Base-by-base conservation (phyloP, 768 basidiomycete genomes). In the Leucocoprinus sp. region DNA sequence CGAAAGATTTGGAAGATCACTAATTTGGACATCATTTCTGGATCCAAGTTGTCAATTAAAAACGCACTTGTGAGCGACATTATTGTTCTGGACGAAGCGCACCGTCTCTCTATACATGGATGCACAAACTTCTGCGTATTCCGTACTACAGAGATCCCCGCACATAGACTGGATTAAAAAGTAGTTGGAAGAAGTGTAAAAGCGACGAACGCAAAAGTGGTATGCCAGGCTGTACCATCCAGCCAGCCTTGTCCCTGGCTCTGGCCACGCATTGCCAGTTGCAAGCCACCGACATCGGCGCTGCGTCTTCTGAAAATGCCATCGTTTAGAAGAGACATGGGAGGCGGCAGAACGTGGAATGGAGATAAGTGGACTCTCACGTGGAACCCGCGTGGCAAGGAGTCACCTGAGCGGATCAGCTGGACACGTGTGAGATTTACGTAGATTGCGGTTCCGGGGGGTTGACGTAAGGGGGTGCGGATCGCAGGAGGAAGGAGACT, bases 211-310 rank as follows among this genome's bases (percentile, higher is more conserved):
- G 66, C 64, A 58, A 67, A 69, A 64, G 60, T 41, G 12, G 39
- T 17, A 36, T 35, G 39, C 19, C 39, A 42, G 21, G 23, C 68
- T 38, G 54, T 75, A 34, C 76, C 70, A 31, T 66, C 69, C 49
- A 80, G 72, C 84, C 87, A 84, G 28, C 84, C 84, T 55, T 78
- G 75, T 21, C 87, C 83, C 49, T 75, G 67, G 34, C 75, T 77
- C 37, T 62, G 67, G 52, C 75, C 76, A 47, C 66, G 70, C 40
- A 86, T 75, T 0, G 91, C 90, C 39, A 91, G 80, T 47, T 82
- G 79, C 48, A 97, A 74, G 24, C 92, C 93, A 9, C 93, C 93
- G 34, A 89, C 75, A 63, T 97, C 93, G 45, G 93, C 90, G 59
- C 87, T 92, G 37, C 87, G 69, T 43, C 92, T 48, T 34, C 39